Conservation (phyloP, 768 basidiomycete species). For the Podaxis rugospora region DNA sequence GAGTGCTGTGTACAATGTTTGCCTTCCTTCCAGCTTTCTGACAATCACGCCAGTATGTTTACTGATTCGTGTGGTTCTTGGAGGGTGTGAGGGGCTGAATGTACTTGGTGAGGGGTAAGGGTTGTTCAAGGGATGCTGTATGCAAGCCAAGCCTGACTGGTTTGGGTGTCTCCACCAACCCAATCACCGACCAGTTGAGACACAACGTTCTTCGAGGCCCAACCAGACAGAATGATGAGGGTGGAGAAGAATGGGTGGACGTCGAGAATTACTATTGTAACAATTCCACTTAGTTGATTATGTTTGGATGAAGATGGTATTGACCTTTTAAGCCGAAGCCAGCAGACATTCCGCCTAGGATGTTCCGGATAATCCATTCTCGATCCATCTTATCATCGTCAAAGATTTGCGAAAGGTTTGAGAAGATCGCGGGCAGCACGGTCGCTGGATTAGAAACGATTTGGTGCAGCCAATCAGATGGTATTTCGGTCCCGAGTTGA, state of each 20-base stretch:
- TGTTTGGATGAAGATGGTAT: constrained; percentile 11
- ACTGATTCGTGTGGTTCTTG: background rate
- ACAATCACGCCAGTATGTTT: background rate
- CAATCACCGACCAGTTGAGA: constrained; percentile 60
- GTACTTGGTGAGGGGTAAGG: too few species aligned
- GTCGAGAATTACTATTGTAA: constrained; percentile 64
- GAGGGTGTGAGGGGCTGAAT: too few species aligned
- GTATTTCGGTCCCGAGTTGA: constrained; percentile 18
- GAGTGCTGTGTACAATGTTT: constrained; percentile 1
- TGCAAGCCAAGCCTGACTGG: constrained; percentile 70
- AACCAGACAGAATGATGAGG: constrained; percentile 69
- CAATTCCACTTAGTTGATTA: background rate
- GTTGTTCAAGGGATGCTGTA: constrained; percentile 68
- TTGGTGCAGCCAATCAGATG: constrained; percentile 23
- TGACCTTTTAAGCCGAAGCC: constrained; percentile 81
- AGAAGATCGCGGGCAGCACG: constrained; percentile 15
- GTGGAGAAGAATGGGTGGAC: constrained; percentile 72
- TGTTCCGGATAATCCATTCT: constrained; percentile 80
- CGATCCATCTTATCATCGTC: constrained; percentile 75
- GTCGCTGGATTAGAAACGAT: constrained; percentile 27
- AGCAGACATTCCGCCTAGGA: constrained; percentile 82
- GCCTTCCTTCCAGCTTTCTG: background rate
- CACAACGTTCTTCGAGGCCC: constrained; percentile 64
- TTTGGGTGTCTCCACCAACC: constrained; percentile 56
- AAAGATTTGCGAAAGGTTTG: constrained; percentile 46